phyloP scores from a whole-genome alignment of 2,329 filamentous ascomycete species.

The Aspergillus sp. region DNA sequence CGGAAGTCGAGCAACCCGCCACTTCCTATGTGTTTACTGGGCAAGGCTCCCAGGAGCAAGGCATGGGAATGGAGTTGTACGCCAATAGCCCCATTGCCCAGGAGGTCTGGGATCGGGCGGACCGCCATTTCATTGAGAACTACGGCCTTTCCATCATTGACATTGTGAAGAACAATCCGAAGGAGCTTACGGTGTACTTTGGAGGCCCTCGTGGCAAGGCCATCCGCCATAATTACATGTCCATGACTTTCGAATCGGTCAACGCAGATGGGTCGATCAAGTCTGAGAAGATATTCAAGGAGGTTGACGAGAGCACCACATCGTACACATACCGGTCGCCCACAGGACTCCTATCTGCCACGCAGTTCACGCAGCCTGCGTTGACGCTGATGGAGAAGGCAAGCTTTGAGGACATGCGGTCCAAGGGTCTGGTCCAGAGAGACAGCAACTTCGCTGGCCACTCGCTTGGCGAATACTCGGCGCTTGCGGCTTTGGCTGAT shows the following conservation, averaged over 20 bases:
- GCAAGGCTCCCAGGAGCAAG: constrained; percentile 96
- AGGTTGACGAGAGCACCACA: constrained; percentile 81
- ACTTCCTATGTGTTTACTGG: constrained; percentile 97
- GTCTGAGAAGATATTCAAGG: constrained; percentile 99
- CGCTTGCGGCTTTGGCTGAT: constrained; percentile 87
- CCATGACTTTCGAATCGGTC: constrained; percentile 99
- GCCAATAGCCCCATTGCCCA: constrained; percentile 85
- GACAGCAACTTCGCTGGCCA: constrained; percentile 98
- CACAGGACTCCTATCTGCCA: constrained; percentile 87
- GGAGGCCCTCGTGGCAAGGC: constrained; percentile 93
- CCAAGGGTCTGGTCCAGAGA: constrained; percentile 88
- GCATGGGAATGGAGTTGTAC: constrained; percentile 99
- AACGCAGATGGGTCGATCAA: constrained; percentile 85
- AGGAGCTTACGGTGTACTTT: constrained; percentile 97
- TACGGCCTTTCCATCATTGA: constrained; percentile 98
- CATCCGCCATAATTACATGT: constrained; percentile 98
- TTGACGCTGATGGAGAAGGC: constrained; percentile 99
- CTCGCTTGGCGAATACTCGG: constrained; percentile 96
- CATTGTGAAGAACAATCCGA: constrained; percentile 99
- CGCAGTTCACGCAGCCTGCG: constrained; percentile 96
- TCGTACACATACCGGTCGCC: constrained; percentile 97
- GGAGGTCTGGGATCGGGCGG: constrained; percentile 95
- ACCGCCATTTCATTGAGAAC: constrained; percentile 97
- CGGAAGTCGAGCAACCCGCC: constrained; percentile 94
- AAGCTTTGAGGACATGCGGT: constrained; percentile 97